These are phyloP conservation scores for Aspergillus homomorphus DNA, from an alignment of 495 filamentous ascomycete genomes.

Conservation along the genomic window DNA sequence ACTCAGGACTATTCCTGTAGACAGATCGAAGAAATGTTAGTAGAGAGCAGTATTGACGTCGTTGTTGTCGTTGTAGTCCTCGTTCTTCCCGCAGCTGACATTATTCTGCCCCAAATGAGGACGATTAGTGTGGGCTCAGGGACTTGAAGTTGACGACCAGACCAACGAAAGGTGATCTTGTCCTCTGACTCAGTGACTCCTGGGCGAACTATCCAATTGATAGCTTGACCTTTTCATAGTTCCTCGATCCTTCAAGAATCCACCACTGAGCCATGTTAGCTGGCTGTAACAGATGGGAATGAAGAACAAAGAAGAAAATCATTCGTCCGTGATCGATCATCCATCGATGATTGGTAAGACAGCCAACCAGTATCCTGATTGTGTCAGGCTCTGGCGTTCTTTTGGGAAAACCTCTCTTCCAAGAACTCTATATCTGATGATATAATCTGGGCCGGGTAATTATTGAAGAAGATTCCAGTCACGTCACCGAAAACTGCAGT, in stretches of 20 bases:
- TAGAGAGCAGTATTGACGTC: background rate
- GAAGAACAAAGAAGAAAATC: background rate
- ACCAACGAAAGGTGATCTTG: background rate
- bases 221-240: too few species aligned
- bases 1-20: too few species aligned
- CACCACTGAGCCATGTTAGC: background rate
- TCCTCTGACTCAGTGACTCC: background rate
- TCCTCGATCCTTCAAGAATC: too few species aligned
- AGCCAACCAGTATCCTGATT: too few species aligned
- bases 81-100: background rate
- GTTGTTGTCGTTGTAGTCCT: too few species aligned
- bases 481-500: background rate
- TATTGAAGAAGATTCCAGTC: background rate
- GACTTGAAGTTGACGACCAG: background rate
- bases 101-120: background rate
- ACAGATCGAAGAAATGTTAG: background rate
- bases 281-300: background rate
- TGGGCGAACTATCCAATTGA: background rate
- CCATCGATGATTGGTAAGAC: too few species aligned
- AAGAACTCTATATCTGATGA: background rate
- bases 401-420: too few species aligned
- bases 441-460: background rate
- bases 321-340: background rate
- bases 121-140: background rate
- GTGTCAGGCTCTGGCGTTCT: background rate